Percentiles rank a stretch among this genome's conserved stretches.
Evolutionary conservation across 257 asterid species (phyloP).

Genomic region (Penstemon newberryi): DNA sequence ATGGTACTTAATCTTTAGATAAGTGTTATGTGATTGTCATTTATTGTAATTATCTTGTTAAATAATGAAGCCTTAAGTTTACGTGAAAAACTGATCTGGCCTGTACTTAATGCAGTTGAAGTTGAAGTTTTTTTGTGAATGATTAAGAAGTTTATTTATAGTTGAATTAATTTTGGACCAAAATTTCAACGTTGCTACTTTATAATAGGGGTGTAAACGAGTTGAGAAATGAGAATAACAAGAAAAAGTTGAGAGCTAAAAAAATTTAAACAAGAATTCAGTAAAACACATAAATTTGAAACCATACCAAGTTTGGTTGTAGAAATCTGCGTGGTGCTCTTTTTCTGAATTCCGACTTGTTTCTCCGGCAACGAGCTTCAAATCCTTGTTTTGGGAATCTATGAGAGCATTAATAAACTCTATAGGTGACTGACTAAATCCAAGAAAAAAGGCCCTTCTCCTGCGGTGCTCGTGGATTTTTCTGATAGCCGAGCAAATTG

Average conservation of each 20-base stretch:
- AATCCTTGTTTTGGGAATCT: constrained; percentile 90
- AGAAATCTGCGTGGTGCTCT: constrained; percentile 88
- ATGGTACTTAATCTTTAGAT: no score
- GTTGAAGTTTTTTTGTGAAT: no score
- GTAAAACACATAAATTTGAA: constrained; percentile 14
- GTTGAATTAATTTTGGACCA: no score
- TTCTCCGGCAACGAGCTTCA: constrained; percentile 81
- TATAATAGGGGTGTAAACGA: background rate
- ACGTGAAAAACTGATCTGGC: no score
- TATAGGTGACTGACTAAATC: constrained; percentile 94
- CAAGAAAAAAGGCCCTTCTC: constrained; percentile 95
- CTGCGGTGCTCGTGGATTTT: constrained; percentile 92
- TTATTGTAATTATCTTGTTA: no score
- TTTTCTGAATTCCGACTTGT: constrained; percentile 79
- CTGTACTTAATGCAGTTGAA: no score
- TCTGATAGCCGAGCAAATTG: constrained; percentile 83
- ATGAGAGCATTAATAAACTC: constrained; percentile 84
- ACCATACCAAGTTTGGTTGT: constrained; percentile 89
- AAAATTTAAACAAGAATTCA: background rate
- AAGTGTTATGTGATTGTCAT: no score
- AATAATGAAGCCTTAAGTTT: no score
- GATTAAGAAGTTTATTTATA: no score
- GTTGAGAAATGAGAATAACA: background rate
- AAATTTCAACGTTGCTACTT: no score
- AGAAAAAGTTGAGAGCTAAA: background rate